Conservation (phyloP, 163 green algal genomes). For the Scenedesmus sp. region DNA sequence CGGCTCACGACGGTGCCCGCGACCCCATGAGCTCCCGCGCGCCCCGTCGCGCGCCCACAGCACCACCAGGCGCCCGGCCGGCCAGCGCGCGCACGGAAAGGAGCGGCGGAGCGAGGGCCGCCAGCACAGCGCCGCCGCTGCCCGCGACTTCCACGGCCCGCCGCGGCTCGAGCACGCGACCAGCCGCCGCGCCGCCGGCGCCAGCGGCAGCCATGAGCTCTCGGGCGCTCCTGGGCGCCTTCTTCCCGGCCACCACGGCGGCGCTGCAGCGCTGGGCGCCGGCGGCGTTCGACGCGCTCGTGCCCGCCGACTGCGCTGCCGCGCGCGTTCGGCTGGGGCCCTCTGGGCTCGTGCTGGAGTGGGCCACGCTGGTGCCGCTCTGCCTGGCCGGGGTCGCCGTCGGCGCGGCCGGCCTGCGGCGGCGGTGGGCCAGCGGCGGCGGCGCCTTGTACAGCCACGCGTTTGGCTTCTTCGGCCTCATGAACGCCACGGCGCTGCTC, state of each 20-base stretch:
- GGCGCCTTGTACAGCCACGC: background rate
- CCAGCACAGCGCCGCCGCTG: too few species aligned
- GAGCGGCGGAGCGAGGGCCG: too few species aligned
- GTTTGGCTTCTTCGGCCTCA: background rate
- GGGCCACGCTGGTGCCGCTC: constrained; percentile 16
- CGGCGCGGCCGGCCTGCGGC: background rate
- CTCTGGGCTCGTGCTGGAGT: background rate
- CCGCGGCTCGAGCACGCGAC: too few species aligned
- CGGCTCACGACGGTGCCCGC: too few species aligned
- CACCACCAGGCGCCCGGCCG: too few species aligned
- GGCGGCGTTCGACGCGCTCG: background rate
- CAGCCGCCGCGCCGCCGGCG: too few species aligned
- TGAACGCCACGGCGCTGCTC: constrained; percentile 9
- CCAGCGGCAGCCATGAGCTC: too few species aligned
- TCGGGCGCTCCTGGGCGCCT: background rate
- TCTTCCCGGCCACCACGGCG: background rate
- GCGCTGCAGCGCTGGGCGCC: background rate
- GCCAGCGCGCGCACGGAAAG: too few species aligned
- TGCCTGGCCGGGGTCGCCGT: background rate
- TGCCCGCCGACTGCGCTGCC: background rate
- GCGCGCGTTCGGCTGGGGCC: too few species aligned
- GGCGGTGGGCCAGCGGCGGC: background rate
- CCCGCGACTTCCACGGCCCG: too few species aligned
- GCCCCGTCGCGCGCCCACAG: too few species aligned
- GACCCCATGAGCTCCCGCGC: too few species aligned